Evolutionary conservation across 2,329 filamentous ascomycete genomes (phyloP).

Genomic region (Didymella arachidicola): DNA sequence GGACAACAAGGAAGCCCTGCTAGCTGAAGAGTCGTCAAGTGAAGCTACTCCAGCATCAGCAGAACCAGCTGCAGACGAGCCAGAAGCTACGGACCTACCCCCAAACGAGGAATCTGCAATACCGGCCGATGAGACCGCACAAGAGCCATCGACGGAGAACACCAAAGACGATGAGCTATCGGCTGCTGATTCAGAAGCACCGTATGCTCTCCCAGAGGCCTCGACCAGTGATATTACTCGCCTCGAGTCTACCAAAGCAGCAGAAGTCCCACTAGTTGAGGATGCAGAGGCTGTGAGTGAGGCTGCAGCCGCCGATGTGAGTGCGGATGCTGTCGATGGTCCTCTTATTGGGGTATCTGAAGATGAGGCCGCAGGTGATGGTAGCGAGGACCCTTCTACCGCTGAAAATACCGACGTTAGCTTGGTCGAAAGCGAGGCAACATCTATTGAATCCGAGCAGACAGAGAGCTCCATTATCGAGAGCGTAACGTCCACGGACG

Average conservation of each 20-base stretch:
- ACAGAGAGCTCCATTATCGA: neutral
- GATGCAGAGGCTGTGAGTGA: neutral
- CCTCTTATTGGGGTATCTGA: neutral
- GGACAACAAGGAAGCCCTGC: neutral
- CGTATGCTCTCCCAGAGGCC: neutral
- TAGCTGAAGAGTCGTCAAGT: neutral
- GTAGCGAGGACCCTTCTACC: neutral
- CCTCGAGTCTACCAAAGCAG: neutral
- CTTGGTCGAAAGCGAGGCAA: constrained; percentile 7
- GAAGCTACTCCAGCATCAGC: neutral
- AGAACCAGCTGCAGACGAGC: neutral
- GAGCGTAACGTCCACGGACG: neutral
- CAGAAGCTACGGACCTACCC: neutral
- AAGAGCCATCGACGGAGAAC: neutral
- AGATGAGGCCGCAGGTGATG: constrained; percentile 9
- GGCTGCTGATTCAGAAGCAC: neutral
- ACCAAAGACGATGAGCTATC: neutral
- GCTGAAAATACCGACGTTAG: constrained; percentile 9
- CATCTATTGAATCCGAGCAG: neutral
- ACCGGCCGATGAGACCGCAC: neutral
- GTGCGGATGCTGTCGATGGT: neutral
- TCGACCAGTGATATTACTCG: neutral
- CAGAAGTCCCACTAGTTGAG: neutral
- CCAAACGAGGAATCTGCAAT: neutral
- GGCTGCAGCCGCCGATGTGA: neutral